phyloP scores from a whole-genome alignment of 306 rosid genomes.

The Cercis canadensis region DNA sequence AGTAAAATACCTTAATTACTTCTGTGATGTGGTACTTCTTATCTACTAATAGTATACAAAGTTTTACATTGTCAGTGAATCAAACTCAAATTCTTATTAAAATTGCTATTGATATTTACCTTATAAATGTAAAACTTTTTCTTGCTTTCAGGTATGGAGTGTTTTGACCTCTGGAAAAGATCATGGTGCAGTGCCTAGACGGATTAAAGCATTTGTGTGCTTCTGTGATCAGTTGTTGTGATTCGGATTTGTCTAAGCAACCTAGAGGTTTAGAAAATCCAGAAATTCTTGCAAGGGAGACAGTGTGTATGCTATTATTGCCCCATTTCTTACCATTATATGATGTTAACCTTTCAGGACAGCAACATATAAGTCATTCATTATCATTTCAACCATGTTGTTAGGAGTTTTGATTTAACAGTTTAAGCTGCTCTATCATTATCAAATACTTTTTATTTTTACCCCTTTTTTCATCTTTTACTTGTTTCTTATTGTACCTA shows the following conservation, averaged over 20 bases:
- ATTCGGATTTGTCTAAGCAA: slow-evolving; percentile 54
- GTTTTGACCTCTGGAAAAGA: slow-evolving; percentile 69
- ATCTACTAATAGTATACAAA: too few species aligned
- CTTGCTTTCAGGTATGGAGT: slow-evolving; percentile 74
- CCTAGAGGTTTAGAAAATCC: slow-evolving; percentile 78
- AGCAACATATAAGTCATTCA: too few species aligned
- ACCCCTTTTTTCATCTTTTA: too few species aligned
- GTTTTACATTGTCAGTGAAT: too few species aligned
- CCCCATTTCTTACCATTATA: slow-evolving; percentile 33
- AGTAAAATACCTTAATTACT: too few species aligned
- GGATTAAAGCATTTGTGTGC: slow-evolving; percentile 75
- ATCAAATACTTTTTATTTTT: too few species aligned
- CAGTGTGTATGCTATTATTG: slow-evolving; percentile 70
- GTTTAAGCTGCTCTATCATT: too few species aligned
- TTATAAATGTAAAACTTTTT: not conserved
- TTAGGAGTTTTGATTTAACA: slow-evolving; percentile 16
- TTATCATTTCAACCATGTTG: too few species aligned
- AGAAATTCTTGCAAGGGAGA: slow-evolving; percentile 87
- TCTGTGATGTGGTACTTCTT: too few species aligned
- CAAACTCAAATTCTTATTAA: too few species aligned
- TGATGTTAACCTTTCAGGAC: too few species aligned
- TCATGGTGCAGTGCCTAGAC: slow-evolving; percentile 88
- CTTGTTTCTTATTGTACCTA: too few species aligned
- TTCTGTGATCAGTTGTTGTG: slow-evolving; percentile 61
- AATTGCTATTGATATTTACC: slow-evolving; percentile 2